Conservation (phyloP, 2,329 filamentous ascomycete genomes). For the Pseudogymnoascus sp. region DNA sequence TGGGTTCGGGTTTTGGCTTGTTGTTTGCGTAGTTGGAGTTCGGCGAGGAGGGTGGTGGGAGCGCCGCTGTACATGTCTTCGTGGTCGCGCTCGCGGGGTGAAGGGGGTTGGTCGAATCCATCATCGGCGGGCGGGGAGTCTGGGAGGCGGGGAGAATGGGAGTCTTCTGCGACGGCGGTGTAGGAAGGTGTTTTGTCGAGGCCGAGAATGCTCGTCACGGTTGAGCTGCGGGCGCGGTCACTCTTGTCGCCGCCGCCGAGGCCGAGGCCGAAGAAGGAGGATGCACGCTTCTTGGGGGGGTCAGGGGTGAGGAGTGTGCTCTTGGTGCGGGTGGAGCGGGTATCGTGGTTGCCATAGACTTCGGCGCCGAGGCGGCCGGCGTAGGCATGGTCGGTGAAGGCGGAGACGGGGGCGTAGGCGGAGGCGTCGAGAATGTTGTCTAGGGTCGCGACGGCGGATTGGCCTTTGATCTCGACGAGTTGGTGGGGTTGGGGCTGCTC, state of each 20-base stretch:
- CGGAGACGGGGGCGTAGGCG: slow-evolving; percentile 75
- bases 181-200: slow-evolving; percentile 15
- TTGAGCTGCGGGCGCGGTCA: slow-evolving; percentile 16
- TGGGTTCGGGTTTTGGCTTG: slow-evolving; percentile 75
- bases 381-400: slow-evolving; percentile 84
- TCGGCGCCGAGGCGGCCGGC: slow-evolving; percentile 67
- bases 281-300: slow-evolving; percentile 30
- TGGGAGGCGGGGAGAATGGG: slow-evolving; percentile 15
- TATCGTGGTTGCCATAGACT: slow-evolving; percentile 43
- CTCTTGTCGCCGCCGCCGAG: slow-evolving; percentile 14
- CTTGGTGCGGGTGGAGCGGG: slow-evolving; percentile 44
- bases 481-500: slow-evolving; percentile 53
- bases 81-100: slow-evolving; percentile 47
- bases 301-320: slow-evolving; percentile 24
- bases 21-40: slow-evolving; percentile 83
- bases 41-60: slow-evolving; percentile 85
- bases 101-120: slow-evolving; percentile 62
- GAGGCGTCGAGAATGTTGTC: slow-evolving; percentile 90
- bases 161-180: neutral
- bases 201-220: slow-evolving; percentile 19
- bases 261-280: slow-evolving; percentile 40
- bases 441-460: slow-evolving; percentile 79
- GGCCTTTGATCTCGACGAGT: slow-evolving; percentile 54
- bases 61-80: slow-evolving; percentile 54
- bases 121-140: slow-evolving; percentile 38